These are phyloP conservation scores for Talaromyces atroroseus DNA, from an alignment of 2,329 filamentous ascomycete species.

Conservation along the genomic window DNA sequence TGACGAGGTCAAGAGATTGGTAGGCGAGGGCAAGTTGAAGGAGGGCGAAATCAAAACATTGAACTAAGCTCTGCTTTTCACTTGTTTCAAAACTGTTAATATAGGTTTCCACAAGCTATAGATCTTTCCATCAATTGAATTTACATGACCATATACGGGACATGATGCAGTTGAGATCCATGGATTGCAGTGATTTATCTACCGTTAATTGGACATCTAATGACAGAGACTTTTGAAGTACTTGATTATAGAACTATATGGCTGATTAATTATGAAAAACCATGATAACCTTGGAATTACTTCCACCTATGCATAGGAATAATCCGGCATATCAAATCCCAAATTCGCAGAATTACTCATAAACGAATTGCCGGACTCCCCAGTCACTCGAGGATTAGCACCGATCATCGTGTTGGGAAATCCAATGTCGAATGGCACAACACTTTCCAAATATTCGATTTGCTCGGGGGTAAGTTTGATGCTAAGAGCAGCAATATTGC, in stretches of 20 bases:
- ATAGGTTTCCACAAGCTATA: not conserved
- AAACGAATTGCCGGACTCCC: slow-evolving; percentile 11
- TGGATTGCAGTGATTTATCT: not conserved
- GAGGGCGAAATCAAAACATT: slow-evolving; percentile 68
- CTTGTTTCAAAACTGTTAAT: not conserved
- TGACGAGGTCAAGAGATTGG: slow-evolving; percentile 70
- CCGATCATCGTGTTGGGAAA: slow-evolving; percentile 60
- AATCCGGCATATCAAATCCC: slow-evolving; percentile 5
- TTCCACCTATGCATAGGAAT: slow-evolving; percentile 5
- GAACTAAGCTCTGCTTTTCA: slow-evolving; percentile 15
- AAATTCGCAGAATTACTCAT: slow-evolving; percentile 11
- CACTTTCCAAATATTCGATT: slow-evolving; percentile 60
- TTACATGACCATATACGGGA: not conserved
- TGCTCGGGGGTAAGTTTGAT: slow-evolving; percentile 57
- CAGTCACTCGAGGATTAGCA: slow-evolving; percentile 21
- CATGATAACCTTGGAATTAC: not conserved
- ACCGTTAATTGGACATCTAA: not conserved
- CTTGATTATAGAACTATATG: not conserved
- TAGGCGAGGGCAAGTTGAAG: slow-evolving; percentile 79
- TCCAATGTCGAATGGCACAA: slow-evolving; percentile 57
- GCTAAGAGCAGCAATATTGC: slow-evolving; percentile 63
- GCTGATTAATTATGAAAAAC: not conserved
- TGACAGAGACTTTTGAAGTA: too few relatives aligned
- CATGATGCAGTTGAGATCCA: not conserved
- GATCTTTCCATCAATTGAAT: not conserved